Evolutionary conservation across 2,329 filamentous ascomycete species (phyloP).

Genomic region (Erysiphe pulchra): DNA sequence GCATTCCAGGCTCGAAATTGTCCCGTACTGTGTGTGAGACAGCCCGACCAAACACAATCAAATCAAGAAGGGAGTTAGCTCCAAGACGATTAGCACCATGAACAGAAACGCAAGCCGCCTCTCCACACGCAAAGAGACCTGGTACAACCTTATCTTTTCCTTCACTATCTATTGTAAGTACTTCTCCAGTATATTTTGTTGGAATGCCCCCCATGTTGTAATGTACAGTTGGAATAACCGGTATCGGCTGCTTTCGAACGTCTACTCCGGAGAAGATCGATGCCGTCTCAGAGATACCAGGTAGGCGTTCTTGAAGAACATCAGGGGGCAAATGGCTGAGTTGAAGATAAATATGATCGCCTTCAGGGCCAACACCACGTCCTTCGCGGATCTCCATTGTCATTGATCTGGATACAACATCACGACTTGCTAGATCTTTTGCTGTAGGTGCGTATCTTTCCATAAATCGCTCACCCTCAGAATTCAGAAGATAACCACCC

Average conservation of each 20-base stretch:
- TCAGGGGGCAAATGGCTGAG: conserved; percentile 84
- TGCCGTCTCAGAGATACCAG: conserved; percentile 94
- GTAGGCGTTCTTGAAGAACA: conserved; percentile 83
- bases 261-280: conserved; percentile 95
- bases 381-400: conserved; percentile 95
- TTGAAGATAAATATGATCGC: conserved; percentile 97
- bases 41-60: conserved; percentile 92
- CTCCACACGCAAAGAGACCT: conserved; percentile 86
- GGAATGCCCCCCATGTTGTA: conserved; percentile 99
- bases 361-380: conserved; percentile 85
- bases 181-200: conserved; percentile 91
- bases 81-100: conserved; percentile 95
- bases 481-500: conserved; percentile 93
- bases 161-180: conserved; percentile 61
- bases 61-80: conserved; percentile 91
- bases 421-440: conserved; percentile 89
- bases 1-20: conserved; percentile 63
- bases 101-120: conserved; percentile 91
- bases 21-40: conserved; percentile 83
- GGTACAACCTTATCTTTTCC: conserved; percentile 86
- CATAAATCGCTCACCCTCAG: conserved; percentile 97
- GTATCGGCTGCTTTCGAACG: conserved; percentile 89
- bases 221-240: conserved; percentile 86
- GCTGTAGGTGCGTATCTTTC: conserved; percentile 93
- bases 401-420: conserved; percentile 94